phyloP scores from a whole-genome alignment of 331 rosid species.

The Erythrophleum ivorense region DNA sequence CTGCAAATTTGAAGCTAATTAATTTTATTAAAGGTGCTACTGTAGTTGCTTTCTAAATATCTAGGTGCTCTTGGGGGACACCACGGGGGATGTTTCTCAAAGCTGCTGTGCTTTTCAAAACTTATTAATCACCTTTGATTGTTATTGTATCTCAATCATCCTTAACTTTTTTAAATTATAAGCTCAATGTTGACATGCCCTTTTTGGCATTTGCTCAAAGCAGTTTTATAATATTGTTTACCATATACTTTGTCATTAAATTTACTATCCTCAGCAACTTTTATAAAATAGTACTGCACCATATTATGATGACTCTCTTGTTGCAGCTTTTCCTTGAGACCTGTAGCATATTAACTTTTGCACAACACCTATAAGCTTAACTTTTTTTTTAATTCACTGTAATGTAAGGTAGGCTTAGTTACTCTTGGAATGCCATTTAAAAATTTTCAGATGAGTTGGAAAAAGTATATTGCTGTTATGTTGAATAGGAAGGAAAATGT shows the following conservation, averaged over 20 bases:
- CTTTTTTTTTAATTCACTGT: too few species aligned
- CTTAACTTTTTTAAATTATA: slow-evolving; percentile 16
- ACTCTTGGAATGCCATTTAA: too few species aligned
- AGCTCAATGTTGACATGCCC: slow-evolving; percentile 13
- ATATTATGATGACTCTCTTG: too few species aligned
- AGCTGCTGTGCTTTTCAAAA: slow-evolving; percentile 26
- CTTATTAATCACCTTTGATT: slow-evolving; percentile 30
- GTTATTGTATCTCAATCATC: slow-evolving; percentile 20
- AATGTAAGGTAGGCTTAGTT: too few species aligned
- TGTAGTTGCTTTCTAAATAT: neutral
- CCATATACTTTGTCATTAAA: neutral
- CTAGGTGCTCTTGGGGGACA: slow-evolving; percentile 1
- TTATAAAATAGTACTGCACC: too few species aligned
- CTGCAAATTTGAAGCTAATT: neutral
- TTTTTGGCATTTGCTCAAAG: neutral
- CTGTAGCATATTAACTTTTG: too few species aligned
- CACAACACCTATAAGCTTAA: too few species aligned
- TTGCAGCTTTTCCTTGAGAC: too few species aligned
- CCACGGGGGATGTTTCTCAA: neutral
- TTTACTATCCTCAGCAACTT: too few species aligned
- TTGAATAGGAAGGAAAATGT: too few species aligned
- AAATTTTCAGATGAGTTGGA: too few species aligned
- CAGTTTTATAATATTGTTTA: neutral
- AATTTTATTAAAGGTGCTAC: slow-evolving; percentile 18
- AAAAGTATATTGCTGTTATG: too few species aligned